These are phyloP conservation scores for Raffaelea ambrosiae DNA, from an alignment of 2,329 filamentous ascomycete species.

Conservation along the genomic window DNA sequence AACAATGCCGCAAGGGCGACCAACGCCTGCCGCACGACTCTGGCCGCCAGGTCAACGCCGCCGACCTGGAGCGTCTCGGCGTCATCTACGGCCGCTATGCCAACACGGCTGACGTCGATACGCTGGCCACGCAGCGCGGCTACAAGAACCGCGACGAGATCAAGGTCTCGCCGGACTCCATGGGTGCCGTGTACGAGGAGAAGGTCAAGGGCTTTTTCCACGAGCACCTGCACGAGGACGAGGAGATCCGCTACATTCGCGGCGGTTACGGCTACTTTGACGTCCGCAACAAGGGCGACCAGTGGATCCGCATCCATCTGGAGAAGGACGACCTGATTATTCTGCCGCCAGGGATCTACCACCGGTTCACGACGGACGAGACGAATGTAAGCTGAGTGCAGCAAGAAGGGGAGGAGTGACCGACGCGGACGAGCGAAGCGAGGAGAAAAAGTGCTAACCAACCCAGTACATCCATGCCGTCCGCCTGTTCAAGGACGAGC, in stretches of 20 bases:
- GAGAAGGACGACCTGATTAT: slow-evolving; percentile 89
- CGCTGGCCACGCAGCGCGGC: slow-evolving; percentile 62
- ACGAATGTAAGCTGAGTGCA: slow-evolving; percentile 84
- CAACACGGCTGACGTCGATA: slow-evolving; percentile 58
- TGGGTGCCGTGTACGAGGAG: slow-evolving; percentile 82
- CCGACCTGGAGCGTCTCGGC: slow-evolving; percentile 64
- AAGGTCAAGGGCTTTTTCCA: slow-evolving; percentile 92
- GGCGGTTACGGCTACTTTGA: slow-evolving; percentile 90
- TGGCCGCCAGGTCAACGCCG: slow-evolving; percentile 55
- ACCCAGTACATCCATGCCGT: slow-evolving; percentile 85
- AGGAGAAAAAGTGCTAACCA: not conserved
- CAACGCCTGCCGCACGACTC: slow-evolving; percentile 88
- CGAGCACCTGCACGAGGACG: slow-evolving; percentile 95
- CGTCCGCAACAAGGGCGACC: slow-evolving; percentile 71
- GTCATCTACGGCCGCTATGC: slow-evolving; percentile 69
- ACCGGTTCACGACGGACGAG: slow-evolving; percentile 91
- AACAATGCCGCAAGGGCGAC: slow-evolving; percentile 58
- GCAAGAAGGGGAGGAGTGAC: too few relatives aligned
- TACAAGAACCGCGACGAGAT: slow-evolving; percentile 97
- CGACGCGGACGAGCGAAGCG: too few relatives aligned
- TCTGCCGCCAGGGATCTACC: slow-evolving; percentile 89
- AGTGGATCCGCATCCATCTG: slow-evolving; percentile 80
- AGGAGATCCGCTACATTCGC: slow-evolving; percentile 93
- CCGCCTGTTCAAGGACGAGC: slow-evolving; percentile 95
- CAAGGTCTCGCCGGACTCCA: slow-evolving; percentile 73